Conservation (phyloP, 2,329 filamentous ascomycete species). For the Clonostachys byssicola region DNA sequence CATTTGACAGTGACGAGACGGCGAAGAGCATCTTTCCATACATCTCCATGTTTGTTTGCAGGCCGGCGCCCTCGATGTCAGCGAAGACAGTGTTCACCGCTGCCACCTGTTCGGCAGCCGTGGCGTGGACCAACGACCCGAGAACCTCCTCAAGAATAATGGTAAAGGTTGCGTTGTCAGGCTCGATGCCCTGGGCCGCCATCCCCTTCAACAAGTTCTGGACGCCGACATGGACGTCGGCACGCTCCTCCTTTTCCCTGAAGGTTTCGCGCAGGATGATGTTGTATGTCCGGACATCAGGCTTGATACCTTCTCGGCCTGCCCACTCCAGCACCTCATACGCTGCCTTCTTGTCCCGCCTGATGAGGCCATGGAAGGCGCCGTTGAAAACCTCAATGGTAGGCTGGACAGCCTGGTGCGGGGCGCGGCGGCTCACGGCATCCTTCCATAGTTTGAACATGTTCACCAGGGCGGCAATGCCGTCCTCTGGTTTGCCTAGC, state of each 20-base stretch:
- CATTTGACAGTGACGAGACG: constrained; percentile 24
- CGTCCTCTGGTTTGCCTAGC: constrained; percentile 45
- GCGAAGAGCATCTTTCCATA: constrained; percentile 68
- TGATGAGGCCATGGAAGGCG: constrained; percentile 59
- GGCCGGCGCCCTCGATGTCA: constrained; percentile 50
- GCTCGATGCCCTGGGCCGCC: constrained; percentile 46
- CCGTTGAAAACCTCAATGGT: constrained; percentile 65
- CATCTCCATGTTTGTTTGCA: constrained; percentile 56
- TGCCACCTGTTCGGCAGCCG: constrained; percentile 36
- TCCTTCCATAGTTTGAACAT: constrained; percentile 59
- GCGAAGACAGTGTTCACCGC: constrained; percentile 37
- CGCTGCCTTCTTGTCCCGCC: constrained; percentile 41
- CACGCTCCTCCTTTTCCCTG: constrained; percentile 27
- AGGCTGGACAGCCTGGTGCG: constrained; percentile 43
- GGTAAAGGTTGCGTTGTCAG: constrained; percentile 69
- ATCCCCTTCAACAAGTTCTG: constrained; percentile 54
- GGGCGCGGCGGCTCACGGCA: constrained; percentile 19
- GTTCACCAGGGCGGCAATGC: constrained; percentile 60
- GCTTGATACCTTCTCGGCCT: constrained; percentile 45
- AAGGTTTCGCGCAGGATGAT: constrained; percentile 61
- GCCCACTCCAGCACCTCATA: constrained; percentile 57
- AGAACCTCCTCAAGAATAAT: constrained; percentile 63
- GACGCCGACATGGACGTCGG: constrained; percentile 10
- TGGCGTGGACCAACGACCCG: constrained; percentile 29
- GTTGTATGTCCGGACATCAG: constrained; percentile 62